These are phyloP conservation scores for Phaffomyces opuntiae DNA, from an alignment of 805 yeast genomes.

Conservation along the genomic window DNA sequence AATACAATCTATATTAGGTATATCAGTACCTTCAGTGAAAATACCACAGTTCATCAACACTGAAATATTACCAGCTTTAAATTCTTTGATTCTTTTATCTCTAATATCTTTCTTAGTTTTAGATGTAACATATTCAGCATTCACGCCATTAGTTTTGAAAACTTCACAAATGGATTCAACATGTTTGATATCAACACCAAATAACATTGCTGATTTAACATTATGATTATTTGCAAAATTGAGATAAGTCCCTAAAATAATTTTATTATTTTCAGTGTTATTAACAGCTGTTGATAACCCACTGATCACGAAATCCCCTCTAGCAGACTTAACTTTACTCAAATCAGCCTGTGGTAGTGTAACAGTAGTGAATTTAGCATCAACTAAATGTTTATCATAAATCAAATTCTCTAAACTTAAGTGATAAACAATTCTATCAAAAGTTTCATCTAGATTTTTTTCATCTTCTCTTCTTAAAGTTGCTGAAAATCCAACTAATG, in stretches of 20 bases:
- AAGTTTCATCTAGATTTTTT: constrained; percentile 44
- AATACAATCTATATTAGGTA: constrained; percentile 80
- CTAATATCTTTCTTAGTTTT: constrained; percentile 50
- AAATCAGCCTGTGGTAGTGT: constrained; percentile 38
- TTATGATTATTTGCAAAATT: constrained; percentile 32
- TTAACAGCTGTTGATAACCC: constrained; percentile 51
- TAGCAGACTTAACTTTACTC: constrained; percentile 17
- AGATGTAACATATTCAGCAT: constrained; percentile 68
- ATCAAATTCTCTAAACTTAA: constrained; percentile 62
- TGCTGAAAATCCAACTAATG: constrained; percentile 82
- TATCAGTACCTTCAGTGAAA: constrained; percentile 92
- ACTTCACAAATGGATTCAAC: constrained; percentile 44
- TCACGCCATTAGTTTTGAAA: constrained; percentile 53
- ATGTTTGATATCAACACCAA: constrained; percentile 72
- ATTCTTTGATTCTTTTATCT: constrained; percentile 44
- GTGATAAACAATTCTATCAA: constrained; percentile 72
- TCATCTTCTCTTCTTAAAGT: constrained; percentile 78
- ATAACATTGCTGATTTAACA: constrained; percentile 61
- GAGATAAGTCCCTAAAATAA: constrained; percentile 47
- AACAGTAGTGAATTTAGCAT: constrained; percentile 58
- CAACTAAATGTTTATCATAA: constrained; percentile 58
- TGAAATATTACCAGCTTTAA: constrained; percentile 53
- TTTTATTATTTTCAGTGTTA: constrained; percentile 43
- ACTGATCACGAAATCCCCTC: constrained; percentile 48
- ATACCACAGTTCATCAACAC: constrained; percentile 85